Base-by-base conservation (phyloP, 257 asterid species). In the Thymus mandschuricus region DNA sequence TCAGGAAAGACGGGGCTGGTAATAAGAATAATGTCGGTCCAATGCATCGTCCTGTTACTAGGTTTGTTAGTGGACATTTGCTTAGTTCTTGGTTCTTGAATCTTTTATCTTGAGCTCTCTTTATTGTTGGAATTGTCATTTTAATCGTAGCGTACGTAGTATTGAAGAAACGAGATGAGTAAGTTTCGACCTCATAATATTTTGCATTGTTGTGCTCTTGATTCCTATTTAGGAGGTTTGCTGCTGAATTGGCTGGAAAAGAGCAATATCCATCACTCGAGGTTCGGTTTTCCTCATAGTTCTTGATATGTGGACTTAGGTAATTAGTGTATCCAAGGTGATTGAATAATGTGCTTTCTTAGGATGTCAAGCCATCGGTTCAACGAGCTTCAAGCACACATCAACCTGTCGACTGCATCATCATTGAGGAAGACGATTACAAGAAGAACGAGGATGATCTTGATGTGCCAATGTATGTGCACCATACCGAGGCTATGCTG, bases 401-500 rank as follows among this genome's bases (percentile, higher is more conserved):
- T 64, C 81, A 59, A 60, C 6, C 71, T 9, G 77, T 68, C 35
- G 91, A 85, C 55, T 72, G 86, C 63, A 59, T 79, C 60, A 70
- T 85, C 52, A 65, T 77, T 1, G 89, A 87, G 66, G 81, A 81
- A 41, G 92, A 81, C 6, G 91, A 84, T 9, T 49, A 71, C 64
- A 65, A 76, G 73, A 11, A 72, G 51, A 35, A 63, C 43, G 71
- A 8, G 43, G 71, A 67, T 69, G 83, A 81, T 29, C 68, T 74
- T 6, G 85, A 84, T 27, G 89, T 88, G 66, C 92, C 97, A 1
- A 87, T 83, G 88, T 87, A 68, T 70, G 89, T 90, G 69, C 95
- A 83, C 33, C 93, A 91, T 72, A 87, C 96, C 6, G 91, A 89
- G 80, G 92, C 94, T 56, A 84, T 91, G 86, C 75, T 91, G 75